These are phyloP conservation scores for Curvularia hawaiiensis DNA, from an alignment of 2,329 filamentous ascomycete genomes.

Conservation along the genomic window DNA sequence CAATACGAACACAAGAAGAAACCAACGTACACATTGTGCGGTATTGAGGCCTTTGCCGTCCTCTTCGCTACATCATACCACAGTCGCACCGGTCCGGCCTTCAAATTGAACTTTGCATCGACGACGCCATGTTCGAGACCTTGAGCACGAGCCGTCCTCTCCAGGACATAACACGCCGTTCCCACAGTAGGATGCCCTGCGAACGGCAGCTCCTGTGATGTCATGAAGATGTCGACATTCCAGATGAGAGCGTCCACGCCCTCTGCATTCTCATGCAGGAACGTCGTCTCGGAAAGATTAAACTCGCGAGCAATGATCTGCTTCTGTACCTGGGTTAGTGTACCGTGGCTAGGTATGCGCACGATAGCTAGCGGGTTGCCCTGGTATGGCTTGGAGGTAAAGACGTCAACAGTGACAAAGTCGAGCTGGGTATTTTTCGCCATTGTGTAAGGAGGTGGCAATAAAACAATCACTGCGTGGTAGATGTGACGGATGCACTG, in stretches of 20 bases:
- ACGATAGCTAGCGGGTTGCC: constrained; percentile 65
- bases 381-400: constrained; percentile 53
- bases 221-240: constrained; percentile 61
- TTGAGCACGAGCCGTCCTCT: constrained; percentile 32
- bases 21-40: constrained; percentile 66
- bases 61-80: constrained; percentile 48
- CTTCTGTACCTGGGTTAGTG: constrained; percentile 55
- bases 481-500: background rate
- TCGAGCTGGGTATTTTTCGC: constrained; percentile 29
- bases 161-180: constrained; percentile 56
- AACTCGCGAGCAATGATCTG: constrained; percentile 62
- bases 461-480: background rate
- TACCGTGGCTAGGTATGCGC: constrained; percentile 47
- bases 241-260: constrained; percentile 38
- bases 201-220: constrained; percentile 58
- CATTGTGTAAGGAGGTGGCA: constrained; percentile 16
- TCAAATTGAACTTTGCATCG: constrained; percentile 49
- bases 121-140: constrained; percentile 28
- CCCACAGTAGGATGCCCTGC: constrained; percentile 64
- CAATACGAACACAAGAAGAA: background rate
- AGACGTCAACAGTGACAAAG: constrained; percentile 54
- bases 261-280: constrained; percentile 51
- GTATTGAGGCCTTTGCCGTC: constrained; percentile 66
- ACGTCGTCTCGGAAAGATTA: constrained; percentile 63
- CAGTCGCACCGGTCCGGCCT: constrained; percentile 52